Conservation (phyloP, 2,329 filamentous ascomycete species). For the Colletotrichum salicis region DNA sequence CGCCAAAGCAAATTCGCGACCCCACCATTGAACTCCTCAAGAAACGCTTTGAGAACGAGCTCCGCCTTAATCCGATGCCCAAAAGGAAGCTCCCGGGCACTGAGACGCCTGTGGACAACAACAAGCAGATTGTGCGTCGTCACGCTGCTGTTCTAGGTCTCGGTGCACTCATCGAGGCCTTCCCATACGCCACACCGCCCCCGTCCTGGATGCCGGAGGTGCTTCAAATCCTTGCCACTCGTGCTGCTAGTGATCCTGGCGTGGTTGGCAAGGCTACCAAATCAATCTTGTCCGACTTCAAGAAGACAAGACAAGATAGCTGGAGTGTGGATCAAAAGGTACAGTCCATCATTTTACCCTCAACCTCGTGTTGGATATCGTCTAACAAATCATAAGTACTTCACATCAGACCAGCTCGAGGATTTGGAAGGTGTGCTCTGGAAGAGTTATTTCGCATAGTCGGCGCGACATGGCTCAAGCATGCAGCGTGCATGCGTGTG, state of each 20-base stretch:
- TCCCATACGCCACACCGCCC: slow-evolving; percentile 94
- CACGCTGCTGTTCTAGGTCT: slow-evolving; percentile 94
- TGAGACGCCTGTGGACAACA: slow-evolving; percentile 76
- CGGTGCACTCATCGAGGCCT: slow-evolving; percentile 91
- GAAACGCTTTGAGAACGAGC: slow-evolving; percentile 79
- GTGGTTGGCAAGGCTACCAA: slow-evolving; percentile 97
- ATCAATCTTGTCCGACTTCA: slow-evolving; percentile 93
- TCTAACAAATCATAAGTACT: slow-evolving; percentile 65
- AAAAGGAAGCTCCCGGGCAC: slow-evolving; percentile 74
- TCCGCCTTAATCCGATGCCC: slow-evolving; percentile 88
- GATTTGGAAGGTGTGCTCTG: slow-evolving; percentile 95
- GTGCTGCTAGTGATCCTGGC: slow-evolving; percentile 87
- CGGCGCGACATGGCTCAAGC: background rate
- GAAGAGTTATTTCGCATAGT: slow-evolving; percentile 98
- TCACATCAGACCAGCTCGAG: slow-evolving; percentile 91
- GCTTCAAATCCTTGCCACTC: slow-evolving; percentile 83
- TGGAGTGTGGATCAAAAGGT: slow-evolving; percentile 99
- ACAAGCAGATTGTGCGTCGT: slow-evolving; percentile 81
- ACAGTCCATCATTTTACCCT: slow-evolving; percentile 46
- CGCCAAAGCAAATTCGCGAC: slow-evolving; percentile 81
- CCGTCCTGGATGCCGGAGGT: slow-evolving; percentile 95
- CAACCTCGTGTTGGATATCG: background rate
- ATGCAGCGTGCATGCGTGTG: background rate
- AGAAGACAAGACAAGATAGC: slow-evolving; percentile 98
- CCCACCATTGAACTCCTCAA: slow-evolving; percentile 81